Percentiles rank a stretch among this genome's conserved stretches.
Conservation (phyloP, 768 basidiomycete species). For the Megacollybia marginata region DNA sequence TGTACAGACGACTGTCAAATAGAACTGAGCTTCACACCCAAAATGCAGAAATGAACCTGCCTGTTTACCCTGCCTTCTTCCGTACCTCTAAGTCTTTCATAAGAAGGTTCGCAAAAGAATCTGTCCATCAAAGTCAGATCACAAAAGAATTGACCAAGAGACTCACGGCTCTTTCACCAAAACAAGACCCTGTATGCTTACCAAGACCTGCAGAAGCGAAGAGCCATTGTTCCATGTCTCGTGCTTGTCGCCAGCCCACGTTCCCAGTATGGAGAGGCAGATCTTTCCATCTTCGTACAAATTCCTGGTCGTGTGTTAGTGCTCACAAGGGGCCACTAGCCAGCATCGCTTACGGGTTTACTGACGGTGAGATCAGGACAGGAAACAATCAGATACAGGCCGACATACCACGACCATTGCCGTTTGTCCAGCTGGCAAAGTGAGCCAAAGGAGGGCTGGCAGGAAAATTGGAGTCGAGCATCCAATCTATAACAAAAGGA, state of each 20-base stretch:
- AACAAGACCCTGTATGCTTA: constrained; percentile 91
- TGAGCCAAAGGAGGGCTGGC: constrained; percentile 79
- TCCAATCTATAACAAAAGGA: constrained; percentile 94
- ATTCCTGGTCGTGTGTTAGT: constrained; percentile 41
- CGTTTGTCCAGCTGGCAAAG: constrained; percentile 92
- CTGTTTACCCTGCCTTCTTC: constrained; percentile 86
- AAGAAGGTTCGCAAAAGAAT: constrained; percentile 91
- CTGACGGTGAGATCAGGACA: constrained; percentile 22
- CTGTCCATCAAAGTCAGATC: constrained; percentile 26
- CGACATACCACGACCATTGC: constrained; percentile 71
- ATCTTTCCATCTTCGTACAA: constrained; percentile 95
- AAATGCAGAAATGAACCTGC: constrained; percentile 22
- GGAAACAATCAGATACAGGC: neutral
- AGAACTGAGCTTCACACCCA: too few relatives aligned
- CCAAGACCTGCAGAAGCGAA: constrained; percentile 84
- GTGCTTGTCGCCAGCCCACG: constrained; percentile 84
- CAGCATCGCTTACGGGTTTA: constrained; percentile 66
- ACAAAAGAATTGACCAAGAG: neutral
- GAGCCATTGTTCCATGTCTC: constrained; percentile 87
- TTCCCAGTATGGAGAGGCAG: constrained; percentile 84
- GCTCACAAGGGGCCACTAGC: neutral
- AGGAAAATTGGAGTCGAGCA: constrained; percentile 79
- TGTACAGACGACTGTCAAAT: constrained; percentile 70
- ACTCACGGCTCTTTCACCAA: constrained; percentile 88
- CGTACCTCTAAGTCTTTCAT: constrained; percentile 86